phyloP scores from a whole-genome alignment of 2,329 filamentous ascomycete species.

The Calonectria montana region DNA sequence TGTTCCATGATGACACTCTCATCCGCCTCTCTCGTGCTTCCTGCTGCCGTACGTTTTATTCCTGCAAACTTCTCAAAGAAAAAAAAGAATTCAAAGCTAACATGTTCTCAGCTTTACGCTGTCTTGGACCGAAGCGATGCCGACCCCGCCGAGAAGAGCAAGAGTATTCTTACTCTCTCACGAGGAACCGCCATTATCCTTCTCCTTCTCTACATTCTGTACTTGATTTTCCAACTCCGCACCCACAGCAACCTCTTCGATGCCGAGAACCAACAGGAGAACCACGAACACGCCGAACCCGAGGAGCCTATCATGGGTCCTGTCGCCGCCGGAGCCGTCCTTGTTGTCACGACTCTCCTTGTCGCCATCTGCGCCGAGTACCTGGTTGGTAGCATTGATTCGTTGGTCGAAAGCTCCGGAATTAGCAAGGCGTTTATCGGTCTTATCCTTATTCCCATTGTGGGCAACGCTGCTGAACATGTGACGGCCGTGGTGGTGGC shows the following conservation, averaged over 20 bases:
- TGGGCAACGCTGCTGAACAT: conserved; percentile 84
- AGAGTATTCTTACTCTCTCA: conserved; percentile 77
- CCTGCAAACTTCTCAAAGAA: background rate
- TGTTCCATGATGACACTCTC: conserved; percentile 81
- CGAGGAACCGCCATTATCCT: conserved; percentile 82
- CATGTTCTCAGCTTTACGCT: conserved; percentile 67
- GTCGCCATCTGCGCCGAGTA: conserved; percentile 83
- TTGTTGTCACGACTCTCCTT: conserved; percentile 76
- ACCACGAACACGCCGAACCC: conserved; percentile 55
- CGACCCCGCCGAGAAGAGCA: conserved; percentile 54
- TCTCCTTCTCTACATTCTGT: conserved; percentile 79
- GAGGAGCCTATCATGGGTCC: conserved; percentile 69
- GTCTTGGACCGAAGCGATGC: conserved; percentile 61
- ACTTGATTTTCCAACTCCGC: conserved; percentile 81
- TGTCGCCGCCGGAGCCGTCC: conserved; percentile 71
- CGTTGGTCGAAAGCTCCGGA: conserved; percentile 74
- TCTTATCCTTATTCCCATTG: conserved; percentile 82
- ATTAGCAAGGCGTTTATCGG: conserved; percentile 87
- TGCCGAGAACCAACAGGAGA: conserved; percentile 54
- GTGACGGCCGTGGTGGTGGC: conserved; percentile 85
- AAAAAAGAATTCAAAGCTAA: conserved; percentile 31
- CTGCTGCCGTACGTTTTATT: conserved; percentile 67
- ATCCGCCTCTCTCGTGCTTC: conserved; percentile 82
- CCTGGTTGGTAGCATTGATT: conserved; percentile 80
- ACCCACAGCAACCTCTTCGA: conserved; percentile 82